phyloP scores from a whole-genome alignment of 2,329 filamentous ascomycete genomes.

The Arthrobotrys conoides region DNA sequence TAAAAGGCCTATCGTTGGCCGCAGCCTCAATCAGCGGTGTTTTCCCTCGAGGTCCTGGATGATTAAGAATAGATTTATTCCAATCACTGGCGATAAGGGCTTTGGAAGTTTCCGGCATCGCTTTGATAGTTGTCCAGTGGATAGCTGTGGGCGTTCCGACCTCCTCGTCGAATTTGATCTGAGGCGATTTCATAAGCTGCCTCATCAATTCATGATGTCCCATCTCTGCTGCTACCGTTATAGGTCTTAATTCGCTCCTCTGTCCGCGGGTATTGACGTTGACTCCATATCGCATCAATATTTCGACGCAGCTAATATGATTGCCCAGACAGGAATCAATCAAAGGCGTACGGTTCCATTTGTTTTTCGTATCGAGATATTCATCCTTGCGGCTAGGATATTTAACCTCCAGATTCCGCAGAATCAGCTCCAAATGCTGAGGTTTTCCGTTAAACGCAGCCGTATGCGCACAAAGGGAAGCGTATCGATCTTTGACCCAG shows the following conservation, averaged over 20 bases:
- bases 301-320: slow-evolving; percentile 25
- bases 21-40: slow-evolving; percentile 42
- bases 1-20: slow-evolving; percentile 40
- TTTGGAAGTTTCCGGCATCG: slow-evolving; percentile 36
- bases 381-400: slow-evolving; percentile 46
- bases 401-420: slow-evolving; percentile 41
- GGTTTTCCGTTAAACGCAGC: slow-evolving; percentile 35
- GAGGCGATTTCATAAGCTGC: slow-evolving; percentile 48
- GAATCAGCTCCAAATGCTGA: slow-evolving; percentile 40
- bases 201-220: slow-evolving; percentile 39
- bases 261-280: slow-evolving; percentile 41
- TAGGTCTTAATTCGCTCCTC: slow-evolving; percentile 18
- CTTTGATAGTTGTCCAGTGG: slow-evolving; percentile 26
- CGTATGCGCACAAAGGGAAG: slow-evolving; percentile 15
- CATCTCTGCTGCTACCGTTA: slow-evolving; percentile 26
- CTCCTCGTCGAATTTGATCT: slow-evolving; percentile 42
- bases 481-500: slow-evolving; percentile 34
- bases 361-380: slow-evolving; percentile 28
- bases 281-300: slow-evolving; percentile 37
- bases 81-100: slow-evolving; percentile 29
- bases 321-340: slow-evolving; percentile 21
- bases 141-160: slow-evolving; percentile 3
- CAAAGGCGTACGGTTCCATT: neutral
- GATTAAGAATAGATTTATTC: slow-evolving; percentile 38
- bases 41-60: slow-evolving; percentile 10